These are phyloP conservation scores for Cucurbita argyrosperma DNA, from an alignment of 306 rosid species.

Conservation along the genomic window DNA sequence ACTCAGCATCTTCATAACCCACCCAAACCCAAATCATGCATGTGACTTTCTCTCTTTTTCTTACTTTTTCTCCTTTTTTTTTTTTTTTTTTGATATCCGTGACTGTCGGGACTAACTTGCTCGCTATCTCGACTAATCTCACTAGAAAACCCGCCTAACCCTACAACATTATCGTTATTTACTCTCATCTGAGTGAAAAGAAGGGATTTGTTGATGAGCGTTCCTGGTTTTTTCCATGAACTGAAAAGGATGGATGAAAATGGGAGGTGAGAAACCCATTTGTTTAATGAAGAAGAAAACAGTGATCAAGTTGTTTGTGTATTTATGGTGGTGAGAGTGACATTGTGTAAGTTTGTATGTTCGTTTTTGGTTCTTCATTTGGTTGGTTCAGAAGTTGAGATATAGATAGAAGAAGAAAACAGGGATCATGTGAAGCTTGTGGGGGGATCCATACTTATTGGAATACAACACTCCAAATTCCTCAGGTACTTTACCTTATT, in stretches of 20 bases:
- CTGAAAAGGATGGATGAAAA: background rate
- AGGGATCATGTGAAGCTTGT: no score
- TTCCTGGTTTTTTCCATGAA: background rate
- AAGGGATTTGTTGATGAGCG: background rate
- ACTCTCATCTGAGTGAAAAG: background rate
- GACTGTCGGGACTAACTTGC: no score
- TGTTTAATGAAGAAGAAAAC: background rate
- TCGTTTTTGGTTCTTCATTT: conserved; percentile 3
- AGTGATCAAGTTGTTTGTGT: background rate
- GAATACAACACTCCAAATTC: no score
- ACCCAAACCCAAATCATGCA: conserved; percentile 8
- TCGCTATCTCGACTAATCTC: no score
- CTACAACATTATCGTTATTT: no score
- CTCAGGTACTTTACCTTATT: no score
- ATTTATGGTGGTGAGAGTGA: background rate
- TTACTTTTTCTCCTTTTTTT: background rate
- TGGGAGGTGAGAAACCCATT: background rate
- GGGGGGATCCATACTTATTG: no score
- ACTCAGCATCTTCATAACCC: background rate
- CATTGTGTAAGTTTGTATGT: background rate
- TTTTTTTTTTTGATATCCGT: background rate
- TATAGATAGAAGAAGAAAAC: no score
- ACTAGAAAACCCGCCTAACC: no score
- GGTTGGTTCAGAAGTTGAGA: background rate
- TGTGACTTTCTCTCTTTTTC: conserved; percentile 1